Evolutionary conservation across 2,329 filamentous ascomycete species (phyloP).

Genomic region (Fusarium anthophilum): DNA sequence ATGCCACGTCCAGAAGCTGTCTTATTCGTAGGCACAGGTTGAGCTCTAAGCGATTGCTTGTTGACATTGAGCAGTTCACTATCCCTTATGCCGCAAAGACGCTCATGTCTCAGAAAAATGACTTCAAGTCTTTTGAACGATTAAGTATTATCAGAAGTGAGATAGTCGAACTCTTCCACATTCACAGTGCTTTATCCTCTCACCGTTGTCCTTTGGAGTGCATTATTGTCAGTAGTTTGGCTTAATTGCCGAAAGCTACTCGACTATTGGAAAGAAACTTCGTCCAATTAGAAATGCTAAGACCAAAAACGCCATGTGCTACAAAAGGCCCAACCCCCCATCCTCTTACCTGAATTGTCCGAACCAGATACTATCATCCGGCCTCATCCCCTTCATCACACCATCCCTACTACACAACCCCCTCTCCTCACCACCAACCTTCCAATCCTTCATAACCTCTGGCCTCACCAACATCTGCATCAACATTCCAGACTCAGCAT

Average conservation of each 20-base stretch:
- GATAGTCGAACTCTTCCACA: accelerated
- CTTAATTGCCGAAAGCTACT: neutral
- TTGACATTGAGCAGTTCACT: neutral
- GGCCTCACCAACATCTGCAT: conserved; percentile 63
- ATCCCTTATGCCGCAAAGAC: neutral
- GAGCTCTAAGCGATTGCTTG: neutral
- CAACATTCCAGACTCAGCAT: conserved; percentile 64
- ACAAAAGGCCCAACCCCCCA: neutral
- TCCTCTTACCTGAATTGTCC: conserved; percentile 37
- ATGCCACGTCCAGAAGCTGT: neutral
- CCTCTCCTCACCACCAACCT: conserved; percentile 30
- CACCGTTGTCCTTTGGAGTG: neutral
- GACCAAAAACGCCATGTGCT: neutral
- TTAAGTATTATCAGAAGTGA: accelerated
- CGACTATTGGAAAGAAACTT: accelerated
- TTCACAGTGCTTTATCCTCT: accelerated
- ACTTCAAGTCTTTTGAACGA: accelerated
- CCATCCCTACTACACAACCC: conserved; percentile 45
- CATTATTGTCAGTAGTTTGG: accelerated
- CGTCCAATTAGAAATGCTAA: accelerated
- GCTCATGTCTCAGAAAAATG: accelerated
- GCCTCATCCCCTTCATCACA: conserved; percentile 46
- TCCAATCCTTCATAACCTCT: conserved; percentile 44
- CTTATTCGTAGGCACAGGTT: neutral
- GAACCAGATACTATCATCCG: conserved; percentile 50